Base-by-base conservation (phyloP, 805 yeast genomes). In the Clavispora phyllophila region DNA sequence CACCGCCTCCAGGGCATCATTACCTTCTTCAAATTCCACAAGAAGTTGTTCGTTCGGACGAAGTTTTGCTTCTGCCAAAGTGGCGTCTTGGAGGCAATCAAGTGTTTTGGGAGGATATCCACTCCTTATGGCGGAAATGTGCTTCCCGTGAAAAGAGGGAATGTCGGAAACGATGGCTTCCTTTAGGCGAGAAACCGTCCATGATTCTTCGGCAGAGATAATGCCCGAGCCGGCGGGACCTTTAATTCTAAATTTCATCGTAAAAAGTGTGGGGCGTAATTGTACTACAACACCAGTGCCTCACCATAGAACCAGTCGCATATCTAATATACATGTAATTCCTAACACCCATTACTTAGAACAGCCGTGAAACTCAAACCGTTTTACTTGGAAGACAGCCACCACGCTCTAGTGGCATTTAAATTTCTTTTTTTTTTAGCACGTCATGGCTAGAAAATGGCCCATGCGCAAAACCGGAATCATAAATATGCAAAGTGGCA, bases 31-130 rank as follows among this genome's bases (percentile, higher is more conserved):
- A 23, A 50, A 48, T 29, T 63, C 73, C 2, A 76, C 60, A 1
- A 71, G 62, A 12, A 84, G 55, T 51, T 75, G 82, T 42, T 84
- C 90, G 3, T 88, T 89, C 41, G 72, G 64, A 36, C 66, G 61
- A 12, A 84, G 63, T 0, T 82, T 82, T 6, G 72, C 47, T 2
- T 68, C 75, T 2, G 48, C 55, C 10, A 79, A 47, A 9, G 53
- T 44, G 43, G 43, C 12, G 38, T 29, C 9, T 43, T 46, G 19
- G 57, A 47, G 44, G 5, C 42, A 44, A 20, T 64, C 66, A 2
- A 82, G 43, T 1, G 61, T 47, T 45, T 66, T 73, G 1, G 86
- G 86, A 1, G 90, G 91, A 54, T 73, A 83, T 2, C 90, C 89
- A 36, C 33, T 29, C 20, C 14, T 29, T 5, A 29, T 8, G 33